Percentiles rank a stretch among this genome's conserved stretches.
Evolutionary conservation across 371 early-diverging fungal genomes (phyloP).

Genomic region (Mucor mucedo): DNA sequence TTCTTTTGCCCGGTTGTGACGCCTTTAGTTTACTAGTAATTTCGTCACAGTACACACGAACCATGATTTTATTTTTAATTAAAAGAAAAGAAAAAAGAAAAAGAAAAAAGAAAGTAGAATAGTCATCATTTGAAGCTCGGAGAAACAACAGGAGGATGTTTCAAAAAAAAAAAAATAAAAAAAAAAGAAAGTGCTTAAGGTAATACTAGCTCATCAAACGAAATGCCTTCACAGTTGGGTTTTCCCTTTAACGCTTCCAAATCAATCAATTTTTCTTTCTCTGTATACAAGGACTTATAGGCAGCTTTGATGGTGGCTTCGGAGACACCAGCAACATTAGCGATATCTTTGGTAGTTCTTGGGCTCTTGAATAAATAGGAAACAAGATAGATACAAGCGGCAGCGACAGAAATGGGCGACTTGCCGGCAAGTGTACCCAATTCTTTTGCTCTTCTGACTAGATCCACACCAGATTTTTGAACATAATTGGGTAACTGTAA

Average conservation of each 20-base stretch:
- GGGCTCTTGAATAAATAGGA: constrained; percentile 68
- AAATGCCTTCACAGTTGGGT: constrained; percentile 44
- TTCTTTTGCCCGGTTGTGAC: constrained; percentile 22
- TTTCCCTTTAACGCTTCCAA: constrained; percentile 46
- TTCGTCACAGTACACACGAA: constrained; percentile 17
- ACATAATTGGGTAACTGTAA: constrained; percentile 74
- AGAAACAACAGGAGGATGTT: not conserved
- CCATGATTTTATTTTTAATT: constrained; percentile 25
- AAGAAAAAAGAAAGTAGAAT: not conserved
- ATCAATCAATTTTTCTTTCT: constrained; percentile 61
- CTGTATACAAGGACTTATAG: constrained; percentile 70
- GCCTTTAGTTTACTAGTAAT: constrained; percentile 13
- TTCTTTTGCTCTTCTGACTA: constrained; percentile 78
- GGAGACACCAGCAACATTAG: constrained; percentile 83
- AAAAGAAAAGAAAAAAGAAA: not conserved
- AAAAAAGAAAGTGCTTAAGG: constrained; percentile 30
- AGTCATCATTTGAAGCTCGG: not conserved
- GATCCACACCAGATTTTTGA: constrained; percentile 67
- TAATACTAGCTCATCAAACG: constrained; percentile 49
- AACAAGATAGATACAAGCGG: constrained; percentile 87
- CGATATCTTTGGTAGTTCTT: constrained; percentile 78
- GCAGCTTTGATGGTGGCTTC: constrained; percentile 90
- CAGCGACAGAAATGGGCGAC: constrained; percentile 89
- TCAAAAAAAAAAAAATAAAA: constrained; percentile 3
- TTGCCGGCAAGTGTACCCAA: constrained; percentile 87